Evolutionary conservation across 225 moss, liverwort and hornwort species (phyloP).

Genomic region (Asterella californica): DNA sequence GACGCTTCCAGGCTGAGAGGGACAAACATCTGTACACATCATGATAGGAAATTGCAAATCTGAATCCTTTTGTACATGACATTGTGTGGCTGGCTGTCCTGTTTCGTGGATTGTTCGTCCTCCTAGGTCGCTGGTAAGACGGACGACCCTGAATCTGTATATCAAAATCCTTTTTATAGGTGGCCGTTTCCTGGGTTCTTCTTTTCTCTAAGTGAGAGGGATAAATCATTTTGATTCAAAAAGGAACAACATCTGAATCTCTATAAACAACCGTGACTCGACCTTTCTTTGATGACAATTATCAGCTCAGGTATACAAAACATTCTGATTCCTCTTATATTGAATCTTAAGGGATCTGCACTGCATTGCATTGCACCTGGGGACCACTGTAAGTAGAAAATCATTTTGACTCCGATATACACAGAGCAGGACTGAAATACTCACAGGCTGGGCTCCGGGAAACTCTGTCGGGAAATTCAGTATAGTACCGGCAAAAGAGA

Average conservation of each 20-base stretch:
- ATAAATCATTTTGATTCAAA: not conserved
- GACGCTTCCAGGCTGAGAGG: not conserved
- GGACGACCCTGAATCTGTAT: too few relatives aligned
- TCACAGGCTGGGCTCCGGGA: too few relatives aligned
- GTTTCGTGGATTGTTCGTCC: not conserved
- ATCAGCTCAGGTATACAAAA: not conserved
- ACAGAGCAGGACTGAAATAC: not conserved
- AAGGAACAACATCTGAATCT: not conserved
- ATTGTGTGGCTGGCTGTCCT: not conserved
- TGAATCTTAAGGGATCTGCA: not conserved
- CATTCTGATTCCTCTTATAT: not conserved
- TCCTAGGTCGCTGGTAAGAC: too few relatives aligned
- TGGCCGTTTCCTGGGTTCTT: too few relatives aligned
- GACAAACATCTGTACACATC: too few relatives aligned
- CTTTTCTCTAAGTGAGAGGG: not conserved
- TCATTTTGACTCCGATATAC: not conserved
- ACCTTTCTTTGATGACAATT: not conserved
- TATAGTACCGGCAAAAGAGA: too few relatives aligned
- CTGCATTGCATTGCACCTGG: not conserved
- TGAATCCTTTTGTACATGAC: not conserved
- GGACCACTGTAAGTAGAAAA: not conserved
- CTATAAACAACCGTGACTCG: not conserved
- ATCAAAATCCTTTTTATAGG: too few relatives aligned
- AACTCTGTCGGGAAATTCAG: too few relatives aligned
- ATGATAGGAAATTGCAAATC: not conserved